Percentiles rank a stretch among this genome's conserved stretches.
phyloP scores from a whole-genome alignment of 371 early-diverging fungal genomes.

The Mortierella sp. region DNA sequence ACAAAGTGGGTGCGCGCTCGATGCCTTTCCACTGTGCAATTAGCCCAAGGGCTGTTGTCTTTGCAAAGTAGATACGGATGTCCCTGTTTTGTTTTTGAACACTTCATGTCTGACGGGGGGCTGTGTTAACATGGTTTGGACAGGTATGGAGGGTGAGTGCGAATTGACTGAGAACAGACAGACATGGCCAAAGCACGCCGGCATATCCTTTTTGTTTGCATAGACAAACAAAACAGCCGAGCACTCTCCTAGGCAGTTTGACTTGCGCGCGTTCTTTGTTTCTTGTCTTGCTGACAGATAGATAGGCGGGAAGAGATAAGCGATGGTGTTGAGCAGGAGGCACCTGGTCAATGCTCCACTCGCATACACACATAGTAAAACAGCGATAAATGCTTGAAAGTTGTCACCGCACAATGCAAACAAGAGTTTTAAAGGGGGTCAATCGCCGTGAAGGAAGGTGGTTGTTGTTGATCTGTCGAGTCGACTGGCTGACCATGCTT shows the following conservation, averaged over 20 bases:
- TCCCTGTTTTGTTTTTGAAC: neutral
- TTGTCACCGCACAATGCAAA: neutral
- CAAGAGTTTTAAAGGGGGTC: constrained; percentile 1
- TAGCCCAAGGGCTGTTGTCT: neutral
- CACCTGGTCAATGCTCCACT: neutral
- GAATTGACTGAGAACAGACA: neutral
- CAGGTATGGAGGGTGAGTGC: neutral
- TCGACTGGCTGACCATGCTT: neutral
- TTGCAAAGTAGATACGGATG: neutral
- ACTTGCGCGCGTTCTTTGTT: neutral
- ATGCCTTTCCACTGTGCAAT: neutral
- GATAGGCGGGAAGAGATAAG: neutral
- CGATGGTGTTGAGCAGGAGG: neutral
- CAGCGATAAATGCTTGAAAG: neutral
- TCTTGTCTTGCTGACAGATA: neutral
- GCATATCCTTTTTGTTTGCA: neutral
- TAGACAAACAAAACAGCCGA: neutral
- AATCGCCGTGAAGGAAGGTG: too few species aligned
- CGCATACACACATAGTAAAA: too few species aligned
- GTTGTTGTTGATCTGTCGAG: neutral
- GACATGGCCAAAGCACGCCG: constrained; percentile 5
- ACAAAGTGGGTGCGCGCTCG: neutral
- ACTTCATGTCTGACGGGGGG: neutral
- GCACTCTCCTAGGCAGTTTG: neutral
- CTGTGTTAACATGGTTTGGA: neutral